Evolutionary conservation across 2,329 filamentous ascomycete species (phyloP), one percentile per base, ranked within the genome.

Genomic region (Amauroascus verrucosus): DNA sequence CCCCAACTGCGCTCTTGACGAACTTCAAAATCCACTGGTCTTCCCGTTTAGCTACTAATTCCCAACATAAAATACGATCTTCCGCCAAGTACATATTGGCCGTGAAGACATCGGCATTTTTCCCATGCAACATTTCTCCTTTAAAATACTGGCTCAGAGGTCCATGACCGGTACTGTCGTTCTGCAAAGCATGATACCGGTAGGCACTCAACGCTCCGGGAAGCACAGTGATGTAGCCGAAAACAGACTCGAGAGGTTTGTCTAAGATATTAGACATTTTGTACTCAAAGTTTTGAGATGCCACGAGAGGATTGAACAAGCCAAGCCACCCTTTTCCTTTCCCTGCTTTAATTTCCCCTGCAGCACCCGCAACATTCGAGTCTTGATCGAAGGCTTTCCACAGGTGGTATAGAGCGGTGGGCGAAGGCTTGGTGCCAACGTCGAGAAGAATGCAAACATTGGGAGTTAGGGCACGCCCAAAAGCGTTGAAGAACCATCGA

Each of bases 181-280:
- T 98, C 65, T 98, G 93, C 58, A 98, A 73, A 1, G 93, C 93
- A 62, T 96, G 88, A 69, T 95, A 98, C 40, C 94, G 82, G 67
- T 98, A 98, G 1, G 93, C 93, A 66, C 88, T 95, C 50, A 98
- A 79, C 0, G 93, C 93, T 70, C 93, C 94, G 0, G 93, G 94
- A 59, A 98, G 74, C 61, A 98, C 93, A 5, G 91, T 97, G 61
- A 98, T 98, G 67, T 97, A 98, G 1, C 93, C 93, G 67, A 98
- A 98, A 0, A 95, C 91, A 0, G 88, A 95, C 68, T 98, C 93
- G 1, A 98, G 75, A 0, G 93, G 93, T 70, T 98, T 98, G 68
- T 98, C 93, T 24, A 98, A 77, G 63, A 98, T 98, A 63, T 98
- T 98, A 38, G 89, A 95, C 88, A 98, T 96, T 71, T 98, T 98